These are phyloP conservation scores for Yamadazyma spencermartinsiae DNA, from an alignment of 1,139 yeast genomes.

Conservation along the genomic window DNA sequence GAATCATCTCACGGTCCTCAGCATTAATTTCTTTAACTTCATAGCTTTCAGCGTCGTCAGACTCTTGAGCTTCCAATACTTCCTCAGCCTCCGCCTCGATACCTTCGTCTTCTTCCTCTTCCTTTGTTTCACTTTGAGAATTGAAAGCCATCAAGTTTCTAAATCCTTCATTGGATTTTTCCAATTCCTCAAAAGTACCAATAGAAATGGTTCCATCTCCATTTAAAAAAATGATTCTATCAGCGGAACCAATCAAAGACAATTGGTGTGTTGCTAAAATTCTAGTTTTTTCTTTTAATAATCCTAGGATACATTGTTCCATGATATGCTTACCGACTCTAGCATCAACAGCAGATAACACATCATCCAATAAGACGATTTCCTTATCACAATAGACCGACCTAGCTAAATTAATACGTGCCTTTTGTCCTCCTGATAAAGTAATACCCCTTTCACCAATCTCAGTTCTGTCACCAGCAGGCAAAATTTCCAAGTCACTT, in stretches of 20 bases:
- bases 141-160: conserved; percentile 20
- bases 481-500: conserved; percentile 38
- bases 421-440: conserved; percentile 51
- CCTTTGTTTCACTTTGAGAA: conserved; percentile 21
- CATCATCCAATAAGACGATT: conserved; percentile 46
- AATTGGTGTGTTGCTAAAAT: conserved; percentile 50
- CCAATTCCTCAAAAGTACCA: conserved; percentile 42
- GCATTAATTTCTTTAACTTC: conserved; percentile 13
- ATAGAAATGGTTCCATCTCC: conserved; percentile 39
- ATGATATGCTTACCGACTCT: conserved; percentile 49
- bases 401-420: conserved; percentile 47
- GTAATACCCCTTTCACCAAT: conserved; percentile 53
- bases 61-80: conserved; percentile 20
- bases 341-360: conserved; percentile 51
- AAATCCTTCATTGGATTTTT: conserved; percentile 22
- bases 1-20: conserved; percentile 20
- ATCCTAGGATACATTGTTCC: conserved; percentile 37
- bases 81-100: conserved; percentile 7
- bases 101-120: conserved; percentile 19
- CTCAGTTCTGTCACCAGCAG: conserved; percentile 48
- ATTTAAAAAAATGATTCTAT: conserved; percentile 40
- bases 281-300: conserved; percentile 39
- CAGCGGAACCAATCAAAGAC: conserved; percentile 44
- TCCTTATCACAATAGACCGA: conserved; percentile 43
- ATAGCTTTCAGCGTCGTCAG: conserved; percentile 22